These are phyloP conservation scores for Solanum pimpinellifolium DNA, from an alignment of 257 asterid species.

Conservation along the genomic window DNA sequence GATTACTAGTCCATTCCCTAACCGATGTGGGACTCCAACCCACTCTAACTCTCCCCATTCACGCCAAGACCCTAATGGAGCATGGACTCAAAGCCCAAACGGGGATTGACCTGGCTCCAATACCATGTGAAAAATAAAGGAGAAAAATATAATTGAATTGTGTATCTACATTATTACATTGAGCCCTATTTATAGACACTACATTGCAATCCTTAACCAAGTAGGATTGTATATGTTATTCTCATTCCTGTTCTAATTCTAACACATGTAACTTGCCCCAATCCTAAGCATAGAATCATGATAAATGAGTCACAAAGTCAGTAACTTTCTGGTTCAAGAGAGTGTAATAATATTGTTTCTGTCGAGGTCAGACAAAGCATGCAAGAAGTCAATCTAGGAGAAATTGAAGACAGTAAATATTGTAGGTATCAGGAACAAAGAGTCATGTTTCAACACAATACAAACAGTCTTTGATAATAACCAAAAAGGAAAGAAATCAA, in stretches of 20 bases:
- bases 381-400: background rate
- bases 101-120: background rate
- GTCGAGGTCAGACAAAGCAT: background rate
- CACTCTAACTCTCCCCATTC: background rate
- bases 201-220: background rate
- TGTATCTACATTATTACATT: background rate
- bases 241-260: background rate
- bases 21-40: background rate
- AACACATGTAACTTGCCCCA: background rate
- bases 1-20: background rate
- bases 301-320: background rate
- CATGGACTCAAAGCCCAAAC: background rate
- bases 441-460: background rate
- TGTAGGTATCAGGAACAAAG: background rate
- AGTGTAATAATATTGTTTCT: background rate
- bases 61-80: background rate
- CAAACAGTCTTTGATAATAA: background rate
- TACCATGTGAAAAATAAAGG: background rate
- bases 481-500: background rate
- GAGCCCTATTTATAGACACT: background rate
- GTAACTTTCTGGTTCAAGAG: background rate
- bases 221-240: background rate
- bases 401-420: background rate
- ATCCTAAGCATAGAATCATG: background rate
- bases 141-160: background rate